phyloP scores from a whole-genome alignment of 441 rosid genomes.

The Mallotus japonicus region DNA sequence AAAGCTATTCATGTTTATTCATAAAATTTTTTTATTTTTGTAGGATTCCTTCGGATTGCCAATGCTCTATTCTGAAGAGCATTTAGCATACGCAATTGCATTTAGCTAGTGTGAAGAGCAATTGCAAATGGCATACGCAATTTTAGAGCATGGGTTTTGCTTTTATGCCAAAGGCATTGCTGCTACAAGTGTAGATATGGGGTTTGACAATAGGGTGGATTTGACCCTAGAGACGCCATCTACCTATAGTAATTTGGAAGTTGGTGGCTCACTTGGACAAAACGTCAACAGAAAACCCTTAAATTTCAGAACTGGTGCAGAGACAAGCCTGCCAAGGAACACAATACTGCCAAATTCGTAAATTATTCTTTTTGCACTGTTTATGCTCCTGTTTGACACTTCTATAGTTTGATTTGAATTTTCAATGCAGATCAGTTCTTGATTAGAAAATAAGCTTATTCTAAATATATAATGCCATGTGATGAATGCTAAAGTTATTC shows the following conservation, averaged over 20 bases:
- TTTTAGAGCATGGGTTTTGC: conserved; percentile 61
- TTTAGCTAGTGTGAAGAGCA: conserved; percentile 50
- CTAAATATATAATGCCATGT: neutral
- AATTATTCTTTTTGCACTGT: neutral
- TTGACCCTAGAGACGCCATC: conserved; percentile 35
- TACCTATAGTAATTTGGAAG: conserved; percentile 30
- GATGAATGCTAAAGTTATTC: neutral
- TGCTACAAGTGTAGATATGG: conserved; percentile 32
- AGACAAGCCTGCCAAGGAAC: conserved; percentile 31
- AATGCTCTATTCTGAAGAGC: conserved; percentile 37
- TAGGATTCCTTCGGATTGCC: conserved; percentile 55
- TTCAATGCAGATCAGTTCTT: neutral
- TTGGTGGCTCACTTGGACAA: conserved; percentile 27
- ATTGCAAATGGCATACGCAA: conserved; percentile 50
- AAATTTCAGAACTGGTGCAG: conserved; percentile 32
- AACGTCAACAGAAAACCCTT: conserved; percentile 25
- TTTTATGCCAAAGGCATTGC: conserved; percentile 47
- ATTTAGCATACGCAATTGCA: too few relatives aligned
- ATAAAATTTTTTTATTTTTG: too few relatives aligned
- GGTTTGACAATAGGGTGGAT: conserved; percentile 26
- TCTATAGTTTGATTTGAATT: conserved; percentile 8
- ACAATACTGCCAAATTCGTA: conserved; percentile 40
- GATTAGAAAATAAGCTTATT: neutral
- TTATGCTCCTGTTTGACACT: conserved; percentile 7
- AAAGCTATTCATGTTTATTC: too few relatives aligned